Conservation (phyloP, 2,329 filamentous ascomycete genomes). For the Lecanicillium sp. region DNA sequence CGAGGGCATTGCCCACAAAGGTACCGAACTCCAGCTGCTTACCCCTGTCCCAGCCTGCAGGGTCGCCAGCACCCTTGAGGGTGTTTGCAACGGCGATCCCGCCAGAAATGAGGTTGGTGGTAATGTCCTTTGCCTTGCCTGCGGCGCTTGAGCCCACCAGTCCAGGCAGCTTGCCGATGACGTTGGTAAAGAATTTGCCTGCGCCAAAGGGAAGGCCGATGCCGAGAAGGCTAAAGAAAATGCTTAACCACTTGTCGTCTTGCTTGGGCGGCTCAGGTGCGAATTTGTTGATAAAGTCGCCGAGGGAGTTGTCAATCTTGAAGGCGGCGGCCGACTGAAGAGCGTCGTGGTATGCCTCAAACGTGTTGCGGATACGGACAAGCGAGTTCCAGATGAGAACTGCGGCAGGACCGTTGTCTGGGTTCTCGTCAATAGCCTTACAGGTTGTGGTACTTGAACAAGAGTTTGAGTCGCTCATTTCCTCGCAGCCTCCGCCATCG, state of each 20-base stretch:
- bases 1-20: slow-evolving; percentile 19
- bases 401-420: slow-evolving; percentile 3
- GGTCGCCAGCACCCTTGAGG: slow-evolving; percentile 4
- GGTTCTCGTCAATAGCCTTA: background rate
- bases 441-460: slow-evolving; percentile 2
- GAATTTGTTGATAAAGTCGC: slow-evolving; percentile 11
- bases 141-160: slow-evolving; percentile 12
- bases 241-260: slow-evolving; percentile 16
- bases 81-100: slow-evolving; percentile 19
- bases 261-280: slow-evolving; percentile 17
- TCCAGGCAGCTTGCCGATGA: slow-evolving; percentile 1
- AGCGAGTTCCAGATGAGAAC: slow-evolving; percentile 4
- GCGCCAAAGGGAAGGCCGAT: slow-evolving; percentile 15
- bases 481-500: slow-evolving; percentile 1
- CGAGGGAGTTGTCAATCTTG: slow-evolving; percentile 2
- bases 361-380: slow-evolving; percentile 2
- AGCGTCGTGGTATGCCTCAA: slow-evolving; percentile 1
- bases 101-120: slow-evolving; percentile 17
- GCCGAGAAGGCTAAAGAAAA: slow-evolving; percentile 20
- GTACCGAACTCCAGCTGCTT: slow-evolving; percentile 17
- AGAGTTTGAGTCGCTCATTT: background rate
- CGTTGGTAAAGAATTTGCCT: slow-evolving; percentile 19
- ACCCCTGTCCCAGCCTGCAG: slow-evolving; percentile 16
- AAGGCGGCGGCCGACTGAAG: slow-evolving; percentile 1
- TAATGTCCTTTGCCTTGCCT: slow-evolving; percentile 18